phyloP scores from a whole-genome alignment of 768 basidiomycete genomes.

The Suillus decipiens region DNA sequence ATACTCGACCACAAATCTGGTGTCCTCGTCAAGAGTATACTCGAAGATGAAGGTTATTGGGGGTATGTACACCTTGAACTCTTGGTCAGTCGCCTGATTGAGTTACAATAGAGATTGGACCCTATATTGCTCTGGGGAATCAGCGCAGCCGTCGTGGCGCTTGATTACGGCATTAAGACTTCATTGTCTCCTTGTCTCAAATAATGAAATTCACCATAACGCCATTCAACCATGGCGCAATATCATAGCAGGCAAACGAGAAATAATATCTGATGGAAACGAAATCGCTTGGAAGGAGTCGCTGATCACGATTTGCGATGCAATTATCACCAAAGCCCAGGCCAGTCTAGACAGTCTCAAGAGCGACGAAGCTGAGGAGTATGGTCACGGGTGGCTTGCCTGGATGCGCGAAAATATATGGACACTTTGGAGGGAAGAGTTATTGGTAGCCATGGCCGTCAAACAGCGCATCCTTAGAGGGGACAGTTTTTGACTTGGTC shows the following conservation, averaged over 20 bases:
- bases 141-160: slow-evolving; percentile 80
- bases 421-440: slow-evolving; percentile 64
- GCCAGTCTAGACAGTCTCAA: slow-evolving; percentile 11
- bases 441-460: slow-evolving; percentile 50
- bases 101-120: slow-evolving; percentile 69
- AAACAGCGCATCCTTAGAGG: slow-evolving; percentile 44
- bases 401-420: slow-evolving; percentile 44
- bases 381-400: slow-evolving; percentile 26
- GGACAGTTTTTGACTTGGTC: slow-evolving; percentile 45
- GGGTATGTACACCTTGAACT: slow-evolving; percentile 50
- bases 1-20: slow-evolving; percentile 48
- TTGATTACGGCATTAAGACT: slow-evolving; percentile 73
- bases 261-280: slow-evolving; percentile 48
- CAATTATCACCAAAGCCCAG: slow-evolving; percentile 37
- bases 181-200: slow-evolving; percentile 47
- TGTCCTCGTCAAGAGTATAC: slow-evolving; percentile 48
- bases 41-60: slow-evolving; percentile 78
- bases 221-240: slow-evolving; percentile 53
- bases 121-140: slow-evolving; percentile 57
- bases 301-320: slow-evolving; percentile 41
- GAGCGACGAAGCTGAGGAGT: background rate
- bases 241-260: slow-evolving; percentile 48
- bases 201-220: slow-evolving; percentile 26
- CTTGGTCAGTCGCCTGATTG: background rate
- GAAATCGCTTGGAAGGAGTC: slow-evolving; percentile 49